Evolutionary conservation across 345 rosid species (phyloP).

Genomic region (Conringia planisiliqua): DNA sequence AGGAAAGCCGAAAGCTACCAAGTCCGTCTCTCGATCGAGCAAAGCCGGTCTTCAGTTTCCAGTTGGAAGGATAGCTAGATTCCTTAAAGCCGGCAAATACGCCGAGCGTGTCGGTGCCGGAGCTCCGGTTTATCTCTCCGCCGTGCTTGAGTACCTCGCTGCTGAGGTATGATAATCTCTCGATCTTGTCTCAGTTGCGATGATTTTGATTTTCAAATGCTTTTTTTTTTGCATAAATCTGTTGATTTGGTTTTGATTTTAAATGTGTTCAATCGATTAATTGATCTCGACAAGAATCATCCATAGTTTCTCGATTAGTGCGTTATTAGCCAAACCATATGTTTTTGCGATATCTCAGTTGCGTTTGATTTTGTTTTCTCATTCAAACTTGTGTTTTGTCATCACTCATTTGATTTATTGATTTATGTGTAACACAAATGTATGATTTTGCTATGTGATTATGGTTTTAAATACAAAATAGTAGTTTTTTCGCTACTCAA

Average conservation of each 20-base stretch:
- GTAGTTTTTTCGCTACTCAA: not conserved
- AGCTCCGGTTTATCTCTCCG: constrained; percentile 75
- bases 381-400: not conserved
- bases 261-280: not conserved
- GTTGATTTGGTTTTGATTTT: not conserved
- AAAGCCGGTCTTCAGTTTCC: constrained; percentile 79
- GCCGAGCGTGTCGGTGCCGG: constrained; percentile 72
- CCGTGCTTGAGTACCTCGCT: constrained; percentile 79
- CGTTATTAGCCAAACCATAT: not conserved
- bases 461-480: not conserved
- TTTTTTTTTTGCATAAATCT: not conserved
- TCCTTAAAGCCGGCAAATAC: constrained; percentile 59
- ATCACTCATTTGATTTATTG: not conserved
- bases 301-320: too few relatives aligned
- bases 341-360: not conserved
- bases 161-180: constrained; percentile 52
- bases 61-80: constrained; percentile 65
- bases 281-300: not conserved
- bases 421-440: not conserved
- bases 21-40: constrained; percentile 56
- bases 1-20: constrained; percentile 47
- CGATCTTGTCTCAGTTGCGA: not conserved
- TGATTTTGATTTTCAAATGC: not conserved
- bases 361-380: not conserved
- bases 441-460: not conserved